Evolutionary conservation across 768 basidiomycete genomes (phyloP), one percentile per base, ranked within the genome.

Genomic region (Trametes meyenii): DNA sequence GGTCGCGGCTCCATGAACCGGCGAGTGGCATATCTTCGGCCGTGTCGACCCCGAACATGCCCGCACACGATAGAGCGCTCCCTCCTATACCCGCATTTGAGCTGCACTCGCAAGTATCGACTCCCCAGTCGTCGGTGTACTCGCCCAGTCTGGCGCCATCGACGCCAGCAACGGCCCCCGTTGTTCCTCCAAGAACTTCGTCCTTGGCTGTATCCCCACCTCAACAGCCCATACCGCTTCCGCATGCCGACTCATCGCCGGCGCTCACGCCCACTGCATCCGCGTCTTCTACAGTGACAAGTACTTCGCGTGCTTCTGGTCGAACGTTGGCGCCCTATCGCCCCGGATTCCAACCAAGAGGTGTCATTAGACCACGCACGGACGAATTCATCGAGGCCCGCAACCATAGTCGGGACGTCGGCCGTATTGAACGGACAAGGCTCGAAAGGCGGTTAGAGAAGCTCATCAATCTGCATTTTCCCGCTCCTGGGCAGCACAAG

Each of bases 271-370:
- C 67, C 16, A 51, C 67, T 7, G 54, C 45, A 8, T 50, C 69
- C 0, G 62, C 67, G 10, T 48, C 66, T 0, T 71, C 62, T 13
- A 50, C 53, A 12, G 51, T 58, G 4, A 40, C 73, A 14, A 64
- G 62, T 3, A 63, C 69, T 1, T 65, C 72, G 7, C 68, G 44
- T 19, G 64, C 68, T 1, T 60, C 67, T 2, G 61, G 57, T 7
- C 74, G 69, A 35, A 58, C 67, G 3, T 46, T 61, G 5, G 85
- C 88, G 0, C 90, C 88, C 1, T 98, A 98, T 71, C 86, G 89
- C 48, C 87, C 92, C 2, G 94, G 94, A 1, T 99, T 98, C 71
- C 96, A 99, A 72, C 96, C 96, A 5, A 89, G 83, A 68, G 96
- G 96, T 5, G 85, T 94, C 5, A 88, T 85, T 71, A 78, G 87